Conservation (phyloP, 352 stramenopile genomes). For the Pythium utonaiense region DNA sequence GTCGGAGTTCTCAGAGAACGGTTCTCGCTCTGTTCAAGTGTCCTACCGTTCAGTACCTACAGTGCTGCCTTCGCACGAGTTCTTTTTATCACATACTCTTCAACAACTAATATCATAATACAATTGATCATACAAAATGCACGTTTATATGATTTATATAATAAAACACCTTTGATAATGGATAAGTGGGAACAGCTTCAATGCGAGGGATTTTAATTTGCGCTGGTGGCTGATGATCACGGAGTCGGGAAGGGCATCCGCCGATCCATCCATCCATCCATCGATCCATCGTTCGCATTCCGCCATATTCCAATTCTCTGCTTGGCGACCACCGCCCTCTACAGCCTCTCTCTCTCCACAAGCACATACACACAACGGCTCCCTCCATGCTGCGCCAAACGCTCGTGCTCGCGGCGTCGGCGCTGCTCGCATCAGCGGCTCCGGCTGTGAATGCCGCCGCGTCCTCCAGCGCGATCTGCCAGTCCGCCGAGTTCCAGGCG, state of each 20-base stretch:
- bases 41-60: not conserved
- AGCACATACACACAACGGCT: too few relatives aligned
- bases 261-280: not conserved
- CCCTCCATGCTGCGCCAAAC: constrained; percentile 11
- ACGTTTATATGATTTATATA: too few relatives aligned
- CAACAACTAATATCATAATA: too few relatives aligned
- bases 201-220: too few relatives aligned
- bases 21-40: not conserved
- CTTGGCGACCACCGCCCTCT: not conserved
- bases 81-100: too few relatives aligned
- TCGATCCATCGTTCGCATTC: not conserved
- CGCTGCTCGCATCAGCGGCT: not conserved
- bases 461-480: constrained; percentile 34
- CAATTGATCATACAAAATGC: too few relatives aligned
- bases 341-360: too few relatives aligned
- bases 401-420: constrained; percentile 7
- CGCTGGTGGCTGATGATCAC: too few relatives aligned
- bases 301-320: constrained; percentile 11
- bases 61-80: too few relatives aligned
- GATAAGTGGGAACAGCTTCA: too few relatives aligned
- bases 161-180: too few relatives aligned
- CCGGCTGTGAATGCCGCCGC: constrained; percentile 8
- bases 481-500: constrained; percentile 46
- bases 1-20: not conserved
- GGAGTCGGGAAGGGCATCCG: too few relatives aligned